These are phyloP conservation scores for Capsella bursapastoris DNA, from an alignment of 345 rosid species.

Conservation along the genomic window DNA sequence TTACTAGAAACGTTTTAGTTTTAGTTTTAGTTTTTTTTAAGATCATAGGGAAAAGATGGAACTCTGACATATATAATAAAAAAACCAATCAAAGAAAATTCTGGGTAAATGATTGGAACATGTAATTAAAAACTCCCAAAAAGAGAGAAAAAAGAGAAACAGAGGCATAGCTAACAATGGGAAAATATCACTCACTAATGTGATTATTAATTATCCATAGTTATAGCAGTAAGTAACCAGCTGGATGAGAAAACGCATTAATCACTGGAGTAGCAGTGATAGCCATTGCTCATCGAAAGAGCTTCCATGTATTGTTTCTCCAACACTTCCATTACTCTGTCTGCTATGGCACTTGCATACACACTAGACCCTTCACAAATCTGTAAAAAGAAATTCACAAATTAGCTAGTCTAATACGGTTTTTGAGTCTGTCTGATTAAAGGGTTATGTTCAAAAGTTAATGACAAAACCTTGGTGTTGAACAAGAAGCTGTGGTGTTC, in stretches of 20 bases:
- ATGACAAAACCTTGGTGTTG: conserved; percentile 67
- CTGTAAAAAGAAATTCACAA: conserved; percentile 22
- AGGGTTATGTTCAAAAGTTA: background rate
- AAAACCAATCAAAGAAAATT: background rate
- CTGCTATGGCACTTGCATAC: conserved; percentile 76
- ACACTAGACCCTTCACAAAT: conserved; percentile 44
- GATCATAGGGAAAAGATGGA: background rate
- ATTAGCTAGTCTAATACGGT: background rate
- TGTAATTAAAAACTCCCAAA: background rate
- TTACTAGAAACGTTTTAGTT: background rate
- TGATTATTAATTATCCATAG: conserved; percentile 27
- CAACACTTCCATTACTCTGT: conserved; percentile 72
- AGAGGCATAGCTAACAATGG: too few relatives aligned
- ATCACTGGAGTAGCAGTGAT: conserved; percentile 39
- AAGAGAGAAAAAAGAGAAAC: too few relatives aligned
- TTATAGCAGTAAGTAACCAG: background rate
- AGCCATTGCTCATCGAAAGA: conserved; percentile 45
- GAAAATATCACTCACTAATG: conserved; percentile 23
- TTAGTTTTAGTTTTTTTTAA: too few relatives aligned
- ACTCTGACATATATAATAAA: conserved; percentile 10
- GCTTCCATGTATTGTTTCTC: conserved; percentile 63
- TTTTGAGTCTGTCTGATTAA: background rate
- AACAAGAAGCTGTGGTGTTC: conserved; percentile 74
- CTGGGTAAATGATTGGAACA: background rate
- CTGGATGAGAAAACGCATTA: conserved; percentile 23